A percentile compares a stretch with the other conserved stretches of the same genome.
Evolutionary conservation across 129 eudicot species (phyloP).

Genomic region (Ambrosia trifida): DNA sequence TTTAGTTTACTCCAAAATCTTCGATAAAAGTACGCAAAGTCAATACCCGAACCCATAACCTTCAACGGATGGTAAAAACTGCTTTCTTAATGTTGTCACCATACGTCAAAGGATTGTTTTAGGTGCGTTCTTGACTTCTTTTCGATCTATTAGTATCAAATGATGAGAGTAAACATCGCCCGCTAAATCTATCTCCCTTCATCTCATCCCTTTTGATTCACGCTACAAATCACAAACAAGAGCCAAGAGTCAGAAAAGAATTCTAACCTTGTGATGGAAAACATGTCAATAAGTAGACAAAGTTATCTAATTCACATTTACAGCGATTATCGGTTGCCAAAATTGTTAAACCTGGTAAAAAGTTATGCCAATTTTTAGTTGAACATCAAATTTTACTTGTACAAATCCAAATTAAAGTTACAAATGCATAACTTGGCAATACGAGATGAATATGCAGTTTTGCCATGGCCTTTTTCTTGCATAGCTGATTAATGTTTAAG

Average conservation of each 20-base stretch:
- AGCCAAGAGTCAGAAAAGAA: not conserved
- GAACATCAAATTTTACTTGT: no score
- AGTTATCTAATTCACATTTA: not conserved
- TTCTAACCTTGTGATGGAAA: not conserved
- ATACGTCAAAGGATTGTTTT: conserved; percentile 47
- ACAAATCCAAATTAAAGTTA: no score
- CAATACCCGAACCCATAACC: conserved; percentile 99
- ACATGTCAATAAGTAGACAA: not conserved
- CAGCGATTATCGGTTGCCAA: not conserved
- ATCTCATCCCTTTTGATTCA: conserved; percentile 17
- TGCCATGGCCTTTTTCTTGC: no score
- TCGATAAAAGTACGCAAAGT: conserved; percentile 50
- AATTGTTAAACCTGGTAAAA: not conserved
- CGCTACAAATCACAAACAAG: conserved; percentile 35
- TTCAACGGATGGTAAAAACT: conserved; percentile 41
- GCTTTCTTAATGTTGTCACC: conserved; percentile 38
- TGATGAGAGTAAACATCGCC: conserved; percentile 45
- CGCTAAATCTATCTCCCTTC: conserved; percentile 29
- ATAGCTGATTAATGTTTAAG: no score
- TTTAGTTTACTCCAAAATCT: conserved; percentile 53
- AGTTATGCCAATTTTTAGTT: no score
- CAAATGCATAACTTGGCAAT: no score
- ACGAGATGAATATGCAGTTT: no score
- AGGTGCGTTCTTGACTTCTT: conserved; percentile 99
- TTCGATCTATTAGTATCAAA: conserved; percentile 43